These are phyloP conservation scores for Starmerella kuoi DNA, from an alignment of 805 yeast species.

Conservation along the genomic window DNA sequence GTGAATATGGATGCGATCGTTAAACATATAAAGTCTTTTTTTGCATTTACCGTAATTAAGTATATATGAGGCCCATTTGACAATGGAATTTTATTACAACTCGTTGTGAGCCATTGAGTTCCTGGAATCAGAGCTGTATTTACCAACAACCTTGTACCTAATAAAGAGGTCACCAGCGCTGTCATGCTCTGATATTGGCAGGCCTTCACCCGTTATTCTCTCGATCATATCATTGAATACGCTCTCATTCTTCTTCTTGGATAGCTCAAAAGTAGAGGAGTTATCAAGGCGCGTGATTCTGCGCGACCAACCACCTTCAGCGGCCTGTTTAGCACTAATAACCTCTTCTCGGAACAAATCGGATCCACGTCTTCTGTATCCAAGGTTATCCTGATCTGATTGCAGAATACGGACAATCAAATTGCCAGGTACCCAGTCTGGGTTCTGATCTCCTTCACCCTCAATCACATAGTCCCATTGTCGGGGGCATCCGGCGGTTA, in stretches of 20 bases:
- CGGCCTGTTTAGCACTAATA: constrained; percentile 57
- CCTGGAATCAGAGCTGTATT: background rate
- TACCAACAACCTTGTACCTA: constrained; percentile 31
- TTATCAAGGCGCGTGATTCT: constrained; percentile 54
- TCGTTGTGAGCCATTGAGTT: background rate
- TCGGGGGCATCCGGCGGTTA: constrained; percentile 61
- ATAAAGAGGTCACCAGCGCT: constrained; percentile 41
- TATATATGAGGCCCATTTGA: background rate
- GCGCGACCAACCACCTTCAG: constrained; percentile 71
- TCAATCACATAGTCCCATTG: constrained; percentile 44
- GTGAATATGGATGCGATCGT: too few relatives aligned
- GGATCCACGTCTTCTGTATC: constrained; percentile 69
- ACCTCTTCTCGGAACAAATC: constrained; percentile 73
- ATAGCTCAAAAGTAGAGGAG: constrained; percentile 37
- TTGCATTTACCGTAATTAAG: background rate
- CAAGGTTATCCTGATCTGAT: constrained; percentile 44
- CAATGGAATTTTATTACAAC: background rate
- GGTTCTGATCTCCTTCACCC: constrained; percentile 76
- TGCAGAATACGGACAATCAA: constrained; percentile 52
- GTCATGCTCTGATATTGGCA: constrained; percentile 50
- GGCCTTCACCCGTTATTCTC: constrained; percentile 60
- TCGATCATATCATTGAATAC: constrained; percentile 64
- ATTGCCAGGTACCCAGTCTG: constrained; percentile 77
- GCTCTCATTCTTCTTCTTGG: constrained; percentile 40
- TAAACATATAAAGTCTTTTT: too few relatives aligned